Evolutionary conservation across 164 flowering plant genomes (phyloP).

Genomic region (Pachysandra terminalis): DNA sequence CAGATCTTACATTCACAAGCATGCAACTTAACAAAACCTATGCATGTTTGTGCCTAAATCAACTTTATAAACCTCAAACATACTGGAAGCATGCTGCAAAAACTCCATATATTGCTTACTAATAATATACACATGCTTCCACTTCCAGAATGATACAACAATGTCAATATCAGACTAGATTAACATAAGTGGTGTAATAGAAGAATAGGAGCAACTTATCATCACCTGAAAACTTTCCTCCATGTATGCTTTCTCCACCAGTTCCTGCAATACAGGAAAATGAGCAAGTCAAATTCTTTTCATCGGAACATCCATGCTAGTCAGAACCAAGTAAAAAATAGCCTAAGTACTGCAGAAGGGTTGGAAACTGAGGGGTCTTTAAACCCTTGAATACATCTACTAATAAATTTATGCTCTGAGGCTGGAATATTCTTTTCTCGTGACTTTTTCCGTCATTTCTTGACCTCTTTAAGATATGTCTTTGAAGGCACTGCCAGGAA

Average conservation of each 20-base stretch:
- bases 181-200: background rate
- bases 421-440: too few relatives aligned
- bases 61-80: background rate
- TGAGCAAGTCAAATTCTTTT: background rate
- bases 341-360: background rate
- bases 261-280: constrained; percentile 46
- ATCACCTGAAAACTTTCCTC: constrained; percentile 80
- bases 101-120: background rate
- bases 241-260: constrained; percentile 93
- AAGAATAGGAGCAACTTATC: background rate
- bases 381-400: too few relatives aligned
- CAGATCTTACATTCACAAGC: background rate
- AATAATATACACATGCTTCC: background rate
- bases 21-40: too few relatives aligned
- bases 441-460: too few relatives aligned
- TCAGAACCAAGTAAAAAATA: background rate
- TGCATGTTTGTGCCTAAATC: background rate
- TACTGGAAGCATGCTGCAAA: background rate
- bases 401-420: too few relatives aligned
- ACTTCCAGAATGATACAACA: background rate
- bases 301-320: background rate
- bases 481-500: too few relatives aligned
- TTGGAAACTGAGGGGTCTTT: too few relatives aligned
- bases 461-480: too few relatives aligned
- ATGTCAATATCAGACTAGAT: background rate